phyloP scores from a whole-genome alignment of 106 monocot species.

The Xerophyta viscosa region DNA sequence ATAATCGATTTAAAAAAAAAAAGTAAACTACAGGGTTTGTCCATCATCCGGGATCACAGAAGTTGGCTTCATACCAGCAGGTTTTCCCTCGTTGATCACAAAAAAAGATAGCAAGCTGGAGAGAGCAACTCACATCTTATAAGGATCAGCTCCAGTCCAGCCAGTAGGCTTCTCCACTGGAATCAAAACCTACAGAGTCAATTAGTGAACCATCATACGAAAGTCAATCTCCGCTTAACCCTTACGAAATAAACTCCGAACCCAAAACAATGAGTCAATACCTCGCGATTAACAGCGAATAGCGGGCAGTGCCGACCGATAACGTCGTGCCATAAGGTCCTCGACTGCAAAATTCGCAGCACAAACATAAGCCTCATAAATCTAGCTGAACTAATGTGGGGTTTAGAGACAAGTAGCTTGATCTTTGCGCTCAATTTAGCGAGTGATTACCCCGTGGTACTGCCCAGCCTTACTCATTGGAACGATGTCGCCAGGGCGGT shows the following conservation, averaged over 20 bases:
- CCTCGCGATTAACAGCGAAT: constrained; percentile 93
- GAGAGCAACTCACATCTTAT: constrained; percentile 64
- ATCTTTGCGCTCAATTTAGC: too few relatives aligned
- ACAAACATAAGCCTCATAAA: not conserved
- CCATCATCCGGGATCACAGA: too few relatives aligned
- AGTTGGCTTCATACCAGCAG: too few relatives aligned
- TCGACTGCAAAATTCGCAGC: constrained; percentile 44
- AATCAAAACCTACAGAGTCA: constrained; percentile 55
- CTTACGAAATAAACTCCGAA: not conserved
- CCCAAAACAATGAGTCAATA: constrained; percentile 11
- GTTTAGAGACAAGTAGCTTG: too few relatives aligned
- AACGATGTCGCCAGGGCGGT: constrained; percentile 87
- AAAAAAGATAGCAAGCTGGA: too few relatives aligned
- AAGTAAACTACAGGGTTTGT: too few relatives aligned
- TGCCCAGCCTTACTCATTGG: constrained; percentile 81
- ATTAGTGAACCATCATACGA: not conserved
- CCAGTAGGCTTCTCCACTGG: constrained; percentile 75
- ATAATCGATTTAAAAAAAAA: too few relatives aligned
- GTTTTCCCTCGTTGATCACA: too few relatives aligned
- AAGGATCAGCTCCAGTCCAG: constrained; percentile 92
- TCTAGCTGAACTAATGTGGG: too few relatives aligned
- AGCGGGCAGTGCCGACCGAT: constrained; percentile 87
- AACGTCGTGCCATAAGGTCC: constrained; percentile 77
- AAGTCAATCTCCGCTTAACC: not conserved
- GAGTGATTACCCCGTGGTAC: constrained; percentile 91